Percentiles rank a stretch among this genome's conserved stretches.
Evolutionary conservation across 352 stramenopile genomes (phyloP).

Genomic region (Pythium biforme): DNA sequence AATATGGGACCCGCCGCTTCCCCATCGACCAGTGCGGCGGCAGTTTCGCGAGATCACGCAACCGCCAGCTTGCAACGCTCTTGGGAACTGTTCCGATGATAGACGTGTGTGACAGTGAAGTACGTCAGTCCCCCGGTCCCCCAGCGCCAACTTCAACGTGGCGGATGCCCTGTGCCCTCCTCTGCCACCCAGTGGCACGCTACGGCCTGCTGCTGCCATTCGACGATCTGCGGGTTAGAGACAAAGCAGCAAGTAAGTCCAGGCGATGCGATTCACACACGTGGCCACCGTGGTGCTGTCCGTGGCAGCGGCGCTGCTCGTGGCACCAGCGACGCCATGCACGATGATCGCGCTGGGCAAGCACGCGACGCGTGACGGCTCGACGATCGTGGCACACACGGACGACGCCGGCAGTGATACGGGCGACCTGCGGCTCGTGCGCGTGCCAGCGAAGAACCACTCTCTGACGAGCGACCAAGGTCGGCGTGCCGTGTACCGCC

Average conservation of each 20-base stretch:
- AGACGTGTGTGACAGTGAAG: constrained; percentile 1
- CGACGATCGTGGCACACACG: constrained; percentile 88
- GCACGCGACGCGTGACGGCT: constrained; percentile 77
- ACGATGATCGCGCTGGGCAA: constrained; percentile 89
- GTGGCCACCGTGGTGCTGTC: background rate
- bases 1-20: constrained; percentile 10
- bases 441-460: constrained; percentile 85
- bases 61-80: background rate
- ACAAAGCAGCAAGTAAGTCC: too few relatives aligned
- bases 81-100: background rate
- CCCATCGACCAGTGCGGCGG: background rate
- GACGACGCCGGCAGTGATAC: constrained; percentile 74
- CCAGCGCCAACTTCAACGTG: background rate
- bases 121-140: constrained; percentile 10
- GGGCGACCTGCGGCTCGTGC: constrained; percentile 82
- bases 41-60: constrained; percentile 14
- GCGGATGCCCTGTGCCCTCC: too few relatives aligned
- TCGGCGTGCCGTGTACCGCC: constrained; percentile 64
- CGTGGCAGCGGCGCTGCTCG: background rate
- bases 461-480: constrained; percentile 9
- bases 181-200: too few relatives aligned
- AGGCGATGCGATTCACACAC: background rate
- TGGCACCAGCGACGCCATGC: constrained; percentile 33
- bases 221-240: background rate
- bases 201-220: background rate